phyloP scores from a whole-genome alignment of 73 alveolate species.

The Tetrahymena elliotti region DNA sequence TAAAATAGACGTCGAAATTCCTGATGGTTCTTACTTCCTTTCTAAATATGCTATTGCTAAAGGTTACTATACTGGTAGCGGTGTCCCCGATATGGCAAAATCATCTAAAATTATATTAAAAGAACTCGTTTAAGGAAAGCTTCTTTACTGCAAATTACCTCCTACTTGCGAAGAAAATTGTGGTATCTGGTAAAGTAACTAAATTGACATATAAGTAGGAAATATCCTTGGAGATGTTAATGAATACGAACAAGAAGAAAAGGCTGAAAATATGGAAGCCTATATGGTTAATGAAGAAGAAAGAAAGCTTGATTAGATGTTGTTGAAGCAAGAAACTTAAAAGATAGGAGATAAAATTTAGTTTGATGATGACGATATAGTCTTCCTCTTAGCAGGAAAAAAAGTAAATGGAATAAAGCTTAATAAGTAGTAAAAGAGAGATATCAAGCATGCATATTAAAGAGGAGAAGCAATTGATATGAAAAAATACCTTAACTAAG shows the following conservation, averaged over 20 bases:
- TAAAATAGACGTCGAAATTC: conserved; percentile 48
- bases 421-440: conserved; percentile 46
- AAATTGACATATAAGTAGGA: conserved; percentile 2
- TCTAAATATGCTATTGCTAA: conserved; percentile 71
- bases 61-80: conserved; percentile 90
- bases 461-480: conserved; percentile 47
- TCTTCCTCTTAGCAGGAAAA: conserved; percentile 30
- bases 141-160: conserved; percentile 80
- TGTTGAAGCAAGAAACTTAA: not conserved
- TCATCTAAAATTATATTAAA: conserved; percentile 88
- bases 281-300: conserved; percentile 19
- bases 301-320: conserved; percentile 1
- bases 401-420: conserved; percentile 39
- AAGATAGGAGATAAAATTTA: conserved; percentile 11
- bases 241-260: conserved; percentile 1
- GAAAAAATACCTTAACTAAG: conserved; percentile 9
- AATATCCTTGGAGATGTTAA: not conserved
- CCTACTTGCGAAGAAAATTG: conserved; percentile 80
- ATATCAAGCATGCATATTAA: conserved; percentile 32
- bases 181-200: conserved; percentile 15
- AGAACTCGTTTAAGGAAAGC: conserved; percentile 90
- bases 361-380: conserved; percentile 10
- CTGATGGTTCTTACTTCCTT: conserved; percentile 74
- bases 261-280: conserved; percentile 30
- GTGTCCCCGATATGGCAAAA: conserved; percentile 93